Evolutionary conservation across 2,329 filamentous ascomycete species (phyloP).

Genomic region (Colletotrichum shisoi): DNA sequence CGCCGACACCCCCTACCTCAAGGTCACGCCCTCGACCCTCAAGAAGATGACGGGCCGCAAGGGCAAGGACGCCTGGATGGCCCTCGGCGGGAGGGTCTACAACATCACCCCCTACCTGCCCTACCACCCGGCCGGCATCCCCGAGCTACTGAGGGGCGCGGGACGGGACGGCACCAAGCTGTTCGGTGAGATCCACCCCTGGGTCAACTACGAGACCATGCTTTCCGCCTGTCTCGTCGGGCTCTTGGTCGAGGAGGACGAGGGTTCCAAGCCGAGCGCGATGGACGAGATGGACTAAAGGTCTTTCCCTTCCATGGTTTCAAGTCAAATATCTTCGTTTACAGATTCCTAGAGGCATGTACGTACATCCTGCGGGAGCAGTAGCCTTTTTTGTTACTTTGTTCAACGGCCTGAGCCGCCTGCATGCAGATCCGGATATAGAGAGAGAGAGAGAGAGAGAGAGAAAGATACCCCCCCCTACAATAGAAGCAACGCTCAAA

Average conservation of each 20-base stretch:
- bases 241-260: constrained; percentile 67
- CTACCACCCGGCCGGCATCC: constrained; percentile 88
- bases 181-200: constrained; percentile 73
- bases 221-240: constrained; percentile 69
- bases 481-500: constrained; percentile 38
- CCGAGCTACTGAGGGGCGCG: constrained; percentile 72
- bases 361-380: constrained; percentile 1
- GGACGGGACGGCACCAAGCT: constrained; percentile 68
- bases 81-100: constrained; percentile 88
- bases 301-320: neutral
- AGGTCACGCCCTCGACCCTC: constrained; percentile 84
- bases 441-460: no score
- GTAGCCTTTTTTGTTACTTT: neutral
- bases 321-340: neutral
- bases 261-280: constrained; percentile 51
- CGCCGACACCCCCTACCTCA: constrained; percentile 63
- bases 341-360: neutral
- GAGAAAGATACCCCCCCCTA: constrained; percentile 41
- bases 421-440: constrained; percentile 41
- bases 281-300: constrained; percentile 70
- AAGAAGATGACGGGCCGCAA: constrained; percentile 81
- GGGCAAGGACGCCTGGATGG: constrained; percentile 89
- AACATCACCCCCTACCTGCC: constrained; percentile 89
- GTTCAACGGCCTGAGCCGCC: constrained; percentile 1
- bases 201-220: constrained; percentile 79